Evolutionary conservation across 164 flowering plant species (phyloP).

Genomic region (Vitis rupestris): DNA sequence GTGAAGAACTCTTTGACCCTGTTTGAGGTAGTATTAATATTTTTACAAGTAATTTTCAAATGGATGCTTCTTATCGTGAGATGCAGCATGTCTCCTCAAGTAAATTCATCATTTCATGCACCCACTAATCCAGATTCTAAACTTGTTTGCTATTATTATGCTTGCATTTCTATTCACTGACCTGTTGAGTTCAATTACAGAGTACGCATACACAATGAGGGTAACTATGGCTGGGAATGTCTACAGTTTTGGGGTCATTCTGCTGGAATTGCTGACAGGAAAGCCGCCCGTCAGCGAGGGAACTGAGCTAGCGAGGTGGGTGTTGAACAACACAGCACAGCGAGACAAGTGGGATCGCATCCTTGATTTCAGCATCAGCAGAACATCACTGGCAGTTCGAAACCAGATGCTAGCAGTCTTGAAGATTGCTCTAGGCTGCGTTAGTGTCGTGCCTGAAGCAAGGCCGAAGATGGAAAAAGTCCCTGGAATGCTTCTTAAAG

Average conservation of each 20-base stretch:
- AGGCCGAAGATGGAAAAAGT: slow-evolving; percentile 73
- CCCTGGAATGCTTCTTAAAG: slow-evolving; percentile 63
- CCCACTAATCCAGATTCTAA: too few species aligned
- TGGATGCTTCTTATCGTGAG: neutral
- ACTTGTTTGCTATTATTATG: too few species aligned
- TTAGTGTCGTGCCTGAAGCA: slow-evolving; percentile 51
- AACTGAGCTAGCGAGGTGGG: slow-evolving; percentile 65
- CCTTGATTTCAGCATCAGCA: slow-evolving; percentile 50
- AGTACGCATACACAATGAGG: slow-evolving; percentile 88
- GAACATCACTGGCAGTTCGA: slow-evolving; percentile 37
- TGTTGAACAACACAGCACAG: slow-evolving; percentile 34
- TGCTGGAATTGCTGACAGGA: slow-evolving; percentile 69
- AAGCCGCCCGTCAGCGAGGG: slow-evolving; percentile 67
- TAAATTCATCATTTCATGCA: too few species aligned
- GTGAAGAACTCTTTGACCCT: slow-evolving; percentile 24
- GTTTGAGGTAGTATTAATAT: too few species aligned
- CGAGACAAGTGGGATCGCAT: slow-evolving; percentile 46
- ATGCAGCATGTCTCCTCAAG: neutral
- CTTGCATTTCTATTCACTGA: too few species aligned
- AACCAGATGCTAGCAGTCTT: slow-evolving; percentile 71
- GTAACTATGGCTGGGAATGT: slow-evolving; percentile 75
- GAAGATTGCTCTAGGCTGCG: slow-evolving; percentile 62
- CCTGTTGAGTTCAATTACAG: slow-evolving; percentile 32
- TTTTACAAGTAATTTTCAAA: too few species aligned
- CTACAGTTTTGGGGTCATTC: slow-evolving; percentile 75